phyloP scores from a whole-genome alignment of 169 alveolate genomes.

The Plasmodium vinckei region DNA sequence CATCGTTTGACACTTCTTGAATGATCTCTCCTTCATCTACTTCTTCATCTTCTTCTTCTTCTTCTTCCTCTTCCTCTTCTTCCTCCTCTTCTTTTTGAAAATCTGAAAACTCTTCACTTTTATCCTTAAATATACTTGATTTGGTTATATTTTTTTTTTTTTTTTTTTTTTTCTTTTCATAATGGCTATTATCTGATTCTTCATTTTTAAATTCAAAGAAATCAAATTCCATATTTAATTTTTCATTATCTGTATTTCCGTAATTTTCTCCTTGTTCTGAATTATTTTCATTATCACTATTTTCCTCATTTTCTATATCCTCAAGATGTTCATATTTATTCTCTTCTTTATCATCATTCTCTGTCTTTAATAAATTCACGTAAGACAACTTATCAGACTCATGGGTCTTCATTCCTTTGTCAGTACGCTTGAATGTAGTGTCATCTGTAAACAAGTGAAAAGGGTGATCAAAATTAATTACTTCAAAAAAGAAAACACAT shows the following conservation, averaged over 20 bases:
- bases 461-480: too few relatives aligned
- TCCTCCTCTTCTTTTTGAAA: neutral
- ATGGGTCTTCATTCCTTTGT: neutral
- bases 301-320: neutral
- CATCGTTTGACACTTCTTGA: neutral
- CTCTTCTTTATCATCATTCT: conserved; percentile 5
- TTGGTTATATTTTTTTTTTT: neutral
- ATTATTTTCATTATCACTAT: neutral
- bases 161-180: neutral
- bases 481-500: too few relatives aligned
- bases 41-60: neutral
- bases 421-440: conserved; percentile 13
- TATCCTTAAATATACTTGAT: too few relatives aligned
- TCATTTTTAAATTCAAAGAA: conserved; percentile 53
- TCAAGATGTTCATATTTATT: neutral
- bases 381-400: conserved; percentile 8
- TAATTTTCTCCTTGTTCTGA: too few relatives aligned
- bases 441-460: neutral
- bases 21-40: neutral
- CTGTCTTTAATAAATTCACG: conserved; percentile 38
- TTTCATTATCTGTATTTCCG: conserved; percentile 16
- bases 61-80: neutral
- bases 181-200: neutral
- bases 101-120: too few relatives aligned
- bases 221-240: conserved; percentile 49